These are phyloP conservation scores for Akanthomyces muscarius DNA, from an alignment of 2,329 filamentous ascomycete species.

Conservation along the genomic window DNA sequence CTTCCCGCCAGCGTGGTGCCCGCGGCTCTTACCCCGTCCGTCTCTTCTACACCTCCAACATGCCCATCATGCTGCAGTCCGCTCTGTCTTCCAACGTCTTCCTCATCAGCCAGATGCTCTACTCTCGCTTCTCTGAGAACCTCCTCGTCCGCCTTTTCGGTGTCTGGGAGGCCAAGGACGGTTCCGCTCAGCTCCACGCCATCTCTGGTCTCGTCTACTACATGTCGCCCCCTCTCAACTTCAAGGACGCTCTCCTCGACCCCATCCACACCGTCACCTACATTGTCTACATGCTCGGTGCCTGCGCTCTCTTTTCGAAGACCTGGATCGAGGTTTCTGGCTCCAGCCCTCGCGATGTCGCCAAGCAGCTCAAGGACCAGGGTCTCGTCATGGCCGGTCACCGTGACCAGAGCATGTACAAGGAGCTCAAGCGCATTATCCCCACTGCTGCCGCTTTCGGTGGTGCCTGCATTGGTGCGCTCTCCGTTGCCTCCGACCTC, in stretches of 20 bases:
- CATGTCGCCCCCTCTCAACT: constrained; percentile 97
- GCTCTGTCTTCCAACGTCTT: constrained; percentile 98
- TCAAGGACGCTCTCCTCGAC: constrained; percentile 94
- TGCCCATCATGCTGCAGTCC: constrained; percentile 99
- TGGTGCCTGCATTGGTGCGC: constrained; percentile 96
- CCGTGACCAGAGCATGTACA: constrained; percentile 99
- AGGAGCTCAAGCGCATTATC: constrained; percentile 98
- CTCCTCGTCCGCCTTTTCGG: constrained; percentile 94
- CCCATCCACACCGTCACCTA: constrained; percentile 95
- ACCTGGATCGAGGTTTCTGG: constrained; percentile 99
- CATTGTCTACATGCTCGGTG: constrained; percentile 95
- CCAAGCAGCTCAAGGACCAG: constrained; percentile 99
- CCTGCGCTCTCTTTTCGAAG: constrained; percentile 98
- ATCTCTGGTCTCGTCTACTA: constrained; percentile 96
- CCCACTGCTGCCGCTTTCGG: constrained; percentile 97
- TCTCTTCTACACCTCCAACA: constrained; percentile 99
- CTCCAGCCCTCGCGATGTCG: constrained; percentile 94
- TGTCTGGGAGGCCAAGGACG: constrained; percentile 97
- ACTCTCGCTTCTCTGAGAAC: constrained; percentile 98
- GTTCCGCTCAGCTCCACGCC: constrained; percentile 91
- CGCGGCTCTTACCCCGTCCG: constrained; percentile 97
- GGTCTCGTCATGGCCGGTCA: constrained; percentile 99
- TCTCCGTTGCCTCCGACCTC: constrained; percentile 92
- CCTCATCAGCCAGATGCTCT: constrained; percentile 98
- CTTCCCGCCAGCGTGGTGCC: constrained; percentile 95